Percentiles rank a stretch among this genome's conserved stretches.
Evolutionary conservation across 2,329 filamentous ascomycete genomes (phyloP).

Genomic region (Ceratocystis albifundus): DNA sequence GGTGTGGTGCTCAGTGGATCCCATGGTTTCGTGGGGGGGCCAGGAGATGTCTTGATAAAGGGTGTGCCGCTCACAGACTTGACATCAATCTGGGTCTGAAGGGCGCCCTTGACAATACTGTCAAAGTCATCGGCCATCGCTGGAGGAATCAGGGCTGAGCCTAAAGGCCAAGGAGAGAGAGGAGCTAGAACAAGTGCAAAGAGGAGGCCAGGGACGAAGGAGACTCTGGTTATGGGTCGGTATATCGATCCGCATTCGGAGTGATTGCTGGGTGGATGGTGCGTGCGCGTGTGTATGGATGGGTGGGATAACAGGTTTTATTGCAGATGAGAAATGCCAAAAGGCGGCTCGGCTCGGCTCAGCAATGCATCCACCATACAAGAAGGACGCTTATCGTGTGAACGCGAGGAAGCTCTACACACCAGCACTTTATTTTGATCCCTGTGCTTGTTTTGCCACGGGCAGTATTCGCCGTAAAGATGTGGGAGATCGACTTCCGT

Average conservation of each 20-base stretch:
- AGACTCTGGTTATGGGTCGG: neutral
- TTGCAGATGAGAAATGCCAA: neutral
- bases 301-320: no score
- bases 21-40: constrained; percentile 37
- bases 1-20: constrained; percentile 73
- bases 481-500: neutral
- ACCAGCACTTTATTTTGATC: neutral
- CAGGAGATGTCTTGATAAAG: constrained; percentile 34
- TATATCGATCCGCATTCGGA: constrained; percentile 7
- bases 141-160: neutral
- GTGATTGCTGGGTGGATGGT: neutral
- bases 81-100: constrained; percentile 47
- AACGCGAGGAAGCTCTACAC: neutral
- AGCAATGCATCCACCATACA: neutral
- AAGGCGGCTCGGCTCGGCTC: neutral
- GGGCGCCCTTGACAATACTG: constrained; percentile 84
- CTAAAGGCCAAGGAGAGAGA: neutral
- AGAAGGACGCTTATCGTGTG: neutral
- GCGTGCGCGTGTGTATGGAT: neutral
- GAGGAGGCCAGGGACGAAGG: neutral
- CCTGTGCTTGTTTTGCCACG: neutral
- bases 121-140: constrained; percentile 41
- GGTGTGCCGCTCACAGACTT: constrained; percentile 27
- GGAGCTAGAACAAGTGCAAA: neutral
- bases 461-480: neutral